These are phyloP conservation scores for Staphylotrichum tortipilum DNA, from an alignment of 495 filamentous ascomycete genomes.

Conservation along the genomic window DNA sequence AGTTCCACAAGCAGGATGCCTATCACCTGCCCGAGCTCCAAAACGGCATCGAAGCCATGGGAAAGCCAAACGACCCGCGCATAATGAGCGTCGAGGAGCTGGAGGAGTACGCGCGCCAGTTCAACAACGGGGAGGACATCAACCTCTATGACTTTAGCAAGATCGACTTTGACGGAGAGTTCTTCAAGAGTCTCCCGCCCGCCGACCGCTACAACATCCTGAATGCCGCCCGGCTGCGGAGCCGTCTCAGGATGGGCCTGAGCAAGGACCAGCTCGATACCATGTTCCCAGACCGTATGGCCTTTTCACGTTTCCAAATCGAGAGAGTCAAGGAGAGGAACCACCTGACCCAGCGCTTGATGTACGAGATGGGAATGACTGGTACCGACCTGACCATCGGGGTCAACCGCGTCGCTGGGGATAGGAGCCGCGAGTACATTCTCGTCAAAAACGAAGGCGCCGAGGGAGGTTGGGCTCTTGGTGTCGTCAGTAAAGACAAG, in stretches of 20 bases:
- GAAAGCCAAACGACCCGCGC: conserved; percentile 78
- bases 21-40: conserved; percentile 89
- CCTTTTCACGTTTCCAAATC: conserved; percentile 91
- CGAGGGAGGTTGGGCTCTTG: conserved; percentile 94
- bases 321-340: conserved; percentile 87
- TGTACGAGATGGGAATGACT: conserved; percentile 89
- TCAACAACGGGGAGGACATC: conserved; percentile 87
- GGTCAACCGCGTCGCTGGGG: conserved; percentile 71
- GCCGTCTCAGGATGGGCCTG: conserved; percentile 84
- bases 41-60: conserved; percentile 69
- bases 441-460: conserved; percentile 90
- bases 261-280: conserved; percentile 89
- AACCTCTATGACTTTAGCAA: conserved; percentile 98
- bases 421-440: conserved; percentile 87
- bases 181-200: conserved; percentile 83
- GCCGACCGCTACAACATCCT: conserved; percentile 94
- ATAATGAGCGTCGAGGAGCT: conserved; percentile 92
- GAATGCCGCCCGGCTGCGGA: conserved; percentile 81
- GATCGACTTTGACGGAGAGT: conserved; percentile 91
- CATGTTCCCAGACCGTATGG: conserved; percentile 99
- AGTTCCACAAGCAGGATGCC: conserved; percentile 82
- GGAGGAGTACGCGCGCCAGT: conserved; percentile 85
- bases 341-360: conserved; percentile 87
- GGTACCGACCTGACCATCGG: conserved; percentile 57
- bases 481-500: conserved; percentile 78